Base-by-base conservation (phyloP, 371 early-diverging fungal species). In the Lichtheimia ornata region DNA sequence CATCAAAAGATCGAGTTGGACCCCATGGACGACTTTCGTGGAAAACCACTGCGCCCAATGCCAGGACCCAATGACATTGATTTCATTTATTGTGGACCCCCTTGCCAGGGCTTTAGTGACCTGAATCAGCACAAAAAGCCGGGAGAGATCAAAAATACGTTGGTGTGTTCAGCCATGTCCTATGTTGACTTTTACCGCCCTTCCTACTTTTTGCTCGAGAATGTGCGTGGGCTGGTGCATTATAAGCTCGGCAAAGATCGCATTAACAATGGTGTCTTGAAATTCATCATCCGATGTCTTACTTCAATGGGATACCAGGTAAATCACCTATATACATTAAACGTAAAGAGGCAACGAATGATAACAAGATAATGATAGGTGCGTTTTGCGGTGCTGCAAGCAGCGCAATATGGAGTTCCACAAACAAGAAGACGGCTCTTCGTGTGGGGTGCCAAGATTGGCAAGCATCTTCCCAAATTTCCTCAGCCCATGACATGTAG, bases 81-180 rank as follows among this genome's bases (percentile, higher is more conserved):
- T 61, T 75, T 88, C 52, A 84, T 88, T 27, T 88, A 87, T 61
- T 85, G 88, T 58, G 88, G 88, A 0, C 88, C 88, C 6, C 85
- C 88, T 2, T 88, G 87, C 68, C 88, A 88, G 60, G 88, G 88
- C n/a, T 86, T 86, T 62, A 82, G 83, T 35, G 74, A 76, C 11
- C 66, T 84, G 58, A 87, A 87, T 61, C 71, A 78, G 18, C 79
- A 59, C 58, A 69, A 79, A 50, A 82, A 84, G 56, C 81, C 81
- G 0, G 75, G 81, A 51, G 88, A 87, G 55, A 73, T 81, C 59
- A 88, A 86, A 62, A 87, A 86, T 45, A 79, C 84, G 14, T 58
- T 87, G 24, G 76, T 87, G 20, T 80, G 83, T 13, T 82, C 82
- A 6, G 69, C 85, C 3, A 65, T 88, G 20, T 76, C 80, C 18